These are phyloP conservation scores for Sphagnum tenellum DNA, from an alignment of 225 moss, liverwort and hornwort species.

Conservation along the genomic window DNA sequence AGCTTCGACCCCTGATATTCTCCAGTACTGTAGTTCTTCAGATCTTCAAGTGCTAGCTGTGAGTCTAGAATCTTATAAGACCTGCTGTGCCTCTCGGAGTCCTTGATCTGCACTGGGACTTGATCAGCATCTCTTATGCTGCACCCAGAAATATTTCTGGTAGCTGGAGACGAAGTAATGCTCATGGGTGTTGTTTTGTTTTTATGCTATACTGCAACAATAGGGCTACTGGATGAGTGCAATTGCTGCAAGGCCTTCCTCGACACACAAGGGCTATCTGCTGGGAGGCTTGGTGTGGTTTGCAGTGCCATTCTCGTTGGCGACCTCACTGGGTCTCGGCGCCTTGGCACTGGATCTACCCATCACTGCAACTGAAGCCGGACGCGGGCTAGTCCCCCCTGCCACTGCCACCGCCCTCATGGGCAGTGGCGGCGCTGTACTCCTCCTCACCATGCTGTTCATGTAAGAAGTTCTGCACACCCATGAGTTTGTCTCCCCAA, in stretches of 20 bases:
- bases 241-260: constrained; percentile 14
- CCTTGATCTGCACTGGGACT: too few relatives aligned
- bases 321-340: constrained; percentile 16
- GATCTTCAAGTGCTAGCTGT: too few relatives aligned
- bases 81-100: too few relatives aligned
- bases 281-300: constrained; percentile 20
- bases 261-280: constrained; percentile 19
- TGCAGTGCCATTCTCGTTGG: constrained; percentile 17
- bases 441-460: constrained; percentile 95
- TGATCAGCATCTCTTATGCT: too few relatives aligned
- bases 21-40: too few relatives aligned
- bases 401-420: constrained; percentile 54
- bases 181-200: constrained; percentile 3
- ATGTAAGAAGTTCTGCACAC: constrained; percentile 34
- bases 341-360: constrained; percentile 21
- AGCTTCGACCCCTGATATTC: too few relatives aligned
- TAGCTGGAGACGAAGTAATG: too few relatives aligned
- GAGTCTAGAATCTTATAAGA: too few relatives aligned
- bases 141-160: too few relatives aligned
- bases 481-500: too few relatives aligned
- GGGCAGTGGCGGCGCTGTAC: constrained; percentile 81
- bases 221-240: constrained; percentile 48
- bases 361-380: constrained; percentile 10
- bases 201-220: too few relatives aligned
- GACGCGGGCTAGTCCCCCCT: constrained; percentile 13